These are phyloP conservation scores for Penicillium capsulatum DNA, from an alignment of 2,329 filamentous ascomycete species.

Conservation along the genomic window DNA sequence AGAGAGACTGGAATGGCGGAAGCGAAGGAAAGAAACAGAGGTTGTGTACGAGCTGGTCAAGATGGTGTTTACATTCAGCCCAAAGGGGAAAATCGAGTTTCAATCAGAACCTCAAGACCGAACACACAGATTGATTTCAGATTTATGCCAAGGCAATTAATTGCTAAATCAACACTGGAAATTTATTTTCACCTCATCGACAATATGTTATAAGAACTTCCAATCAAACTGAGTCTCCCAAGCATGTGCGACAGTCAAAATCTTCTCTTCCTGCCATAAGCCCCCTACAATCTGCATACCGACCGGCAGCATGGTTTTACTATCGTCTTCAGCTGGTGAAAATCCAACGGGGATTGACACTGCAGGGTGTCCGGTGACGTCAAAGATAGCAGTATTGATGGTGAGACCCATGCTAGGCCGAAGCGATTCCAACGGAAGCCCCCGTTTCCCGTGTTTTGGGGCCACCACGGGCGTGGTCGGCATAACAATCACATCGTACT, in stretches of 20 bases:
- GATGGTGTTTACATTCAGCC: background rate
- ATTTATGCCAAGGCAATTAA: no score
- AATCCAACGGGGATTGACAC: constrained; percentile 51
- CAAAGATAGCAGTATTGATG: constrained; percentile 55
- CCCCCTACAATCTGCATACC: constrained; percentile 54
- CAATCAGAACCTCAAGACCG: no score
- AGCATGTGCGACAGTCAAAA: constrained; percentile 19
- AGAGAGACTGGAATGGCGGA: no score
- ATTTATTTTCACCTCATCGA: constrained; percentile 6
- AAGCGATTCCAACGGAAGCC: constrained; percentile 23
- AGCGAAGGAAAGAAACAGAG: no score
- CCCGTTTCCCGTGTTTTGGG: constrained; percentile 22
- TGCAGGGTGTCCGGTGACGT: constrained; percentile 56
- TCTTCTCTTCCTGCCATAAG: constrained; percentile 27
- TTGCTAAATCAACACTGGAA: no score
- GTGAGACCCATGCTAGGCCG: constrained; percentile 49
- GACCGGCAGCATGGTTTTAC: constrained; percentile 43
- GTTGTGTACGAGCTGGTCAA: background rate
- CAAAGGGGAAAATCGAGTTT: background rate
- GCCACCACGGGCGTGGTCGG: constrained; percentile 34
- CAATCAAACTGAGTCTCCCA: constrained; percentile 27
- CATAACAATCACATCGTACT: constrained; percentile 42
- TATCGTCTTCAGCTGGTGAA: constrained; percentile 27
- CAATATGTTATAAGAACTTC: constrained; percentile 15
- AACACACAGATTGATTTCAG: no score